Evolutionary conservation across 192 early-diverging fungal species (phyloP), one percentile per base, ranked within the genome.

Genomic region (Phlyctochytrium planicorne): DNA sequence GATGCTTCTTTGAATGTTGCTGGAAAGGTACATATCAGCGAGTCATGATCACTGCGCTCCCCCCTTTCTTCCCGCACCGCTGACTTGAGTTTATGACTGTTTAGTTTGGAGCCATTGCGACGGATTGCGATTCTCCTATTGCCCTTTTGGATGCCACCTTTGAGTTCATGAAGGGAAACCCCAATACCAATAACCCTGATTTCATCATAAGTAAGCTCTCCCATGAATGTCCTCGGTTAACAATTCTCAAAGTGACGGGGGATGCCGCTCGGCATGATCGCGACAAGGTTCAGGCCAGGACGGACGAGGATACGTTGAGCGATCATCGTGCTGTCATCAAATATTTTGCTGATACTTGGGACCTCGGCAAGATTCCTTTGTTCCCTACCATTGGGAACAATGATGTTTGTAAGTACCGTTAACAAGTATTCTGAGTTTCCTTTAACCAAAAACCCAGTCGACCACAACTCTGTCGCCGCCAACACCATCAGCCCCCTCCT

Each of bases 261-360:
- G 74, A 75, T 57, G 63, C 74, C 52, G 74, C 69, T 34, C 69
- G 74, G n/a, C 74, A 75, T 57, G 74, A 75, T 57, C 68, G 68
- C 32, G 74, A 75, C 56, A 60, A 17, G 1, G 32, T 14, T 10
- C 4, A 33, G n/a, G 56, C 68, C 23, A 56, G 69, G 29, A 25
- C 50, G 2, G 20, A 61, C 47, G 14, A 17, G 0, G 69, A 57
- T 24, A 35, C 53, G n/a, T 10, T 73, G 1, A 50, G 24, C 29
- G 68, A 66, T 2, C 63, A 72, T 64, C 52, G 56, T 34, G 31
- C 34, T 6, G 57, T 72, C 34, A 53, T 56, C 60, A 59, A 72
- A 40, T 64, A 67, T 32, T 31, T 75, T 37, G 23, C 17, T 12
- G 17, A 53, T 10, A 59, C 59, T 0, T 72, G 37, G 31, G 67